Base-by-base conservation (phyloP, 306 rosid species). In the Prunus mume region DNA sequence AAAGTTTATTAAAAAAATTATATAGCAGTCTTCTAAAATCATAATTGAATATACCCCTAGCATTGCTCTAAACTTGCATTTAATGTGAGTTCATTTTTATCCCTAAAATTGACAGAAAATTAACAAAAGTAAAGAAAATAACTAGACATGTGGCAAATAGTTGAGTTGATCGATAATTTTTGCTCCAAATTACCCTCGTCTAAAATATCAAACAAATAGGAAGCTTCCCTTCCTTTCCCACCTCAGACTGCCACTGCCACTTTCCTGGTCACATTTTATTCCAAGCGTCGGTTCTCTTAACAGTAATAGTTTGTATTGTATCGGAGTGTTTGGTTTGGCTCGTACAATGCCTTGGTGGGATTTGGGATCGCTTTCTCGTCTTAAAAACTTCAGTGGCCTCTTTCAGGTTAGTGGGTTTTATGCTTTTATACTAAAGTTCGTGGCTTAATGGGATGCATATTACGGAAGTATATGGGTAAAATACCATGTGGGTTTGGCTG, bases 291-390 rank as follows among this genome's bases (percentile, higher is more conserved):
- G 43, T 66, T 55, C 65, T 12, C 20, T 13, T 27, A 62, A 3
- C 67, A 15, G 9, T 7, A 55, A 6, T 12, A 18, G 64, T 54
- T 34, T 38, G 1, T 9, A 9, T 14, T 56, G 19, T 19, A 25
- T 75, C 72, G 41, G n/a, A 74, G 81, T 61, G 47, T 79, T 71
- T 77, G 27, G 61, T 47, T 64, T 66, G 76, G 68, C 79, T 75
- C 51, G 57, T 62, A 62, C 72, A 49, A 85, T 88, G 92, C 81
- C 92, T 38, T 83, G 90, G 91, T 84, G 82, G 90, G 84, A 86
- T 84, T 73, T 85, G 54, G 86, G 91, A 79, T 74, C 85, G 68
- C 70, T 82, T 73, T 86, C 81, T 79, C 64, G 85, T 70, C 84
- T 86, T 74, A 78, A 54, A 50, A 68, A 68, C 75, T 49, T 84